Evolutionary conservation across 2,329 filamentous ascomycete genomes (phyloP).

Genomic region (Fusarium newnesense): DNA sequence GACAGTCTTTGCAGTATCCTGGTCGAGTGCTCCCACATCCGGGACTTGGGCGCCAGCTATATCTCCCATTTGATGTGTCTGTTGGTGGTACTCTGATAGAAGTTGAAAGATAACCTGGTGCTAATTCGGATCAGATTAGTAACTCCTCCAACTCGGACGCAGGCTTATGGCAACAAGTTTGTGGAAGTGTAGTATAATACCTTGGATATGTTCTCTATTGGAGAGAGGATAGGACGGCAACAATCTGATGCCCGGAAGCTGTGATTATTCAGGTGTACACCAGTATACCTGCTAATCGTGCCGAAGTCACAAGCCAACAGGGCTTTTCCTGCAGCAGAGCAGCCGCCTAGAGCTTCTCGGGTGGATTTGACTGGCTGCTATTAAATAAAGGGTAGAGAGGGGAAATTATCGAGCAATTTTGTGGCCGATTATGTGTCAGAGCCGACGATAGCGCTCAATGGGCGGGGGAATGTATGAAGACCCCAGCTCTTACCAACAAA

Average conservation of each 20-base stretch:
- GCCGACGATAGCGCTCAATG: slow-evolving; percentile 17
- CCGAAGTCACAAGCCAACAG: slow-evolving; percentile 27
- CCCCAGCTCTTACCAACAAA: background rate
- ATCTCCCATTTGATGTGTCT: slow-evolving; percentile 39
- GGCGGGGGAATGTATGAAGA: slow-evolving; percentile 10
- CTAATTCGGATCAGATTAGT: slow-evolving; percentile 9
- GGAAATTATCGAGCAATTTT: slow-evolving; percentile 28
- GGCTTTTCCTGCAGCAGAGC: slow-evolving; percentile 12
- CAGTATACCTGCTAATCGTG: slow-evolving; percentile 9
- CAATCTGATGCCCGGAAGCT: background rate
- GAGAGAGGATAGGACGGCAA: background rate
- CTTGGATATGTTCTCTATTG: background rate
- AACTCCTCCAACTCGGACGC: background rate
- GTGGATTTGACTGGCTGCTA: slow-evolving; percentile 19
- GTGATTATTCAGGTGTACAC: background rate
- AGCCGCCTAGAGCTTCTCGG: slow-evolving; percentile 21
- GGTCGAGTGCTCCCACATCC: slow-evolving; percentile 20
- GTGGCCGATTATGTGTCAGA: slow-evolving; percentile 31
- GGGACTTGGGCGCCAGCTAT: slow-evolving; percentile 28
- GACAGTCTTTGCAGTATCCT: slow-evolving; percentile 12
- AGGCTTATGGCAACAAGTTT: background rate
- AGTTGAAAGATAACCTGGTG: background rate
- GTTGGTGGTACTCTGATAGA: slow-evolving; percentile 1
- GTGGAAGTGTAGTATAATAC: slow-evolving; percentile 1
- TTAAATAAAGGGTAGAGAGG: slow-evolving; percentile 12